Evolutionary conservation across 176 grass and related monocot species (phyloP), one percentile per base, ranked within the genome.

Genomic region (Ensete glaucum): DNA sequence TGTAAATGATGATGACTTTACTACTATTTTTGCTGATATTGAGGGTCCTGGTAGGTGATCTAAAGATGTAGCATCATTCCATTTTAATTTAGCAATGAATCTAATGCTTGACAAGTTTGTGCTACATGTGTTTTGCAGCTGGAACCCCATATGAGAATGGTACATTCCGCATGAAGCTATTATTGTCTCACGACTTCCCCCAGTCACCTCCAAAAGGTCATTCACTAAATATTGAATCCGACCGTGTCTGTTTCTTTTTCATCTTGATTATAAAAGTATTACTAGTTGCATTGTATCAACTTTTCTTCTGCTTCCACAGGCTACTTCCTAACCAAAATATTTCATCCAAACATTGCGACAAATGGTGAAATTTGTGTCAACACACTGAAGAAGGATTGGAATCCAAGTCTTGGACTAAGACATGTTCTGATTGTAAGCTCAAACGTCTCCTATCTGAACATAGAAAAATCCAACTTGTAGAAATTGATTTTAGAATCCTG

Each of bases 81-180:
- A 13, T 82, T 27, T 17, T 29, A 68, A 73, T 9, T 12, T 58
- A n/a, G 3, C 65, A 43, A 11, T 56, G 66, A 20, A 24, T 27
- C 54, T 49, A 20, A 0, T 20, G 7, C 55, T 80, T 64, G 84
- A 20, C 77, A 66, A 71, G 13, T 83, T 11, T 64, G 14, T 75
- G 77, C 52, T 17, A 43, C 11, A 26, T 52, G 7, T 25, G n/a
- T 74, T 15, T 14, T 84, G 55, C 88, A 98, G 95, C 86, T 85
- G 90, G 90, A 21, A 98, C 90, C 51, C 95, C 95, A 77, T 98
- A 98, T 78, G 94, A 93, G 73, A 89, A 89, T 82, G 95, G 95
- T 53, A 75, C 89, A 69, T 98, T 98, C 80, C 84, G 86, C 23
- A 98, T 94, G 95, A 98, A 94, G 76, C 76, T 98, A 16, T 25